Evolutionary conservation across 2,329 filamentous ascomycete species (phyloP), one percentile per base, ranked within the genome.

Genomic region (Sclerotinia spermophila): DNA sequence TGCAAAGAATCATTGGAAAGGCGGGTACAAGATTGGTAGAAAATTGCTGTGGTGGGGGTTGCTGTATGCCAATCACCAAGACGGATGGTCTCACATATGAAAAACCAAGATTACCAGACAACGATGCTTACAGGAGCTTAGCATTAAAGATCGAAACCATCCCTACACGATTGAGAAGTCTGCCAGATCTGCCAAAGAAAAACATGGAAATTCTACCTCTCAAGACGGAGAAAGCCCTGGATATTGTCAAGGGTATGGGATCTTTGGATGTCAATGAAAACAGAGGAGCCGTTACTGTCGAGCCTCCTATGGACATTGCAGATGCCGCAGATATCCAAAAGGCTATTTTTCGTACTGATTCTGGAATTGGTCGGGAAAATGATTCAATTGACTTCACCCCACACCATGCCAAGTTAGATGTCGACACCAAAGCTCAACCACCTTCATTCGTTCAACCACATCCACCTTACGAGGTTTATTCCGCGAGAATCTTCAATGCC

Each of bases 401-500:
- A 45, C 77, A 75, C 66, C 64, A 68, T 62, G 59, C 72, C 8
- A 73, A 68, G 13, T 71, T 72, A 19, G 38, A 61, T 35, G 79
- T 88, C 70, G 84, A 90, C 76, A 89, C 88, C 4, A 79, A 82
- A 15, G 84, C 89, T 72, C 91, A 95, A 78, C 95, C 96, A 27
- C 96, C 96, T 10, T 86, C 85, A 71, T 99, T 94, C 78, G 94
- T 99, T 68, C 93, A 97, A 79, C 96, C 96, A 38, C 96, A 99
- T 80, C 93, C 93, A 70, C 96, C 96, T 0, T 96, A 97, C 81
- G 86, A 95, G 75, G 94, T 98, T 72, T 97, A 92, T 81, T 91
- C 94, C 1, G 94, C 95, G n/a, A 93, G 90, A 74, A 87, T 99
- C 61, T 91, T 93, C 81, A 90, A 90, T 76, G 88, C 93, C 3